Conservation (phyloP, 352 stramenopile species). For the Albugo laibachii region DNA sequence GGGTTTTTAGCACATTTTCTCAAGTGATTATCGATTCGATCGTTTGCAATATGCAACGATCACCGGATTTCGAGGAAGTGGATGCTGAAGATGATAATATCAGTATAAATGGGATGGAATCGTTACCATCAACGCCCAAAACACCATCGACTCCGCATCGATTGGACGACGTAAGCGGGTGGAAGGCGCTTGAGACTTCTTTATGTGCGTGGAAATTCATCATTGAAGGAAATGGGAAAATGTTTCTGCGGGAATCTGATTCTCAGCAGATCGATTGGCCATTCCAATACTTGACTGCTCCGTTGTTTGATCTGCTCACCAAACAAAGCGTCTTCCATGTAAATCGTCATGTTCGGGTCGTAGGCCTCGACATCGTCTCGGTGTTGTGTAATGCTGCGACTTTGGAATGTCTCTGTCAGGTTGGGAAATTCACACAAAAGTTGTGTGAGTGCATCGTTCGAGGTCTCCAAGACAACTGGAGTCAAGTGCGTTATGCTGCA, state of each 20-base stretch:
- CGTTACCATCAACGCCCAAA: slow-evolving; percentile 30
- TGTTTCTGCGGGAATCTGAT: slow-evolving; percentile 25
- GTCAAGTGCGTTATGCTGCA: slow-evolving; percentile 89
- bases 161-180: slow-evolving; percentile 92
- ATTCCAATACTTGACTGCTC: slow-evolving; percentile 42
- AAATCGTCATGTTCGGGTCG: slow-evolving; percentile 88
- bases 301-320: slow-evolving; percentile 45
- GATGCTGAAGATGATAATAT: slow-evolving; percentile 57
- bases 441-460: slow-evolving; percentile 46
- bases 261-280: slow-evolving; percentile 3
- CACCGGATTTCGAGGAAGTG: slow-evolving; percentile 60
- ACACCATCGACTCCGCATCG: slow-evolving; percentile 60
- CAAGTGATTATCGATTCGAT: slow-evolving; percentile 62
- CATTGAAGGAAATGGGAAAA: slow-evolving; percentile 50
- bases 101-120: slow-evolving; percentile 59
- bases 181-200: slow-evolving; percentile 90
- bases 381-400: slow-evolving; percentile 28
- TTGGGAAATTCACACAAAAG: slow-evolving; percentile 16
- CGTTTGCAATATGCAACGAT: slow-evolving; percentile 43
- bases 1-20: slow-evolving; percentile 34
- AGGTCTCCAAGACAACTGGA: slow-evolving; percentile 92
- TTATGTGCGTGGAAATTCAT: slow-evolving; percentile 74
- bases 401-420: slow-evolving; percentile 25
- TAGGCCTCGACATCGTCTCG: slow-evolving; percentile 70
- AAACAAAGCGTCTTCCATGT: slow-evolving; percentile 81